phyloP scores from a whole-genome alignment of 2,329 filamentous ascomycete species.

The Talaromyces sp. region DNA sequence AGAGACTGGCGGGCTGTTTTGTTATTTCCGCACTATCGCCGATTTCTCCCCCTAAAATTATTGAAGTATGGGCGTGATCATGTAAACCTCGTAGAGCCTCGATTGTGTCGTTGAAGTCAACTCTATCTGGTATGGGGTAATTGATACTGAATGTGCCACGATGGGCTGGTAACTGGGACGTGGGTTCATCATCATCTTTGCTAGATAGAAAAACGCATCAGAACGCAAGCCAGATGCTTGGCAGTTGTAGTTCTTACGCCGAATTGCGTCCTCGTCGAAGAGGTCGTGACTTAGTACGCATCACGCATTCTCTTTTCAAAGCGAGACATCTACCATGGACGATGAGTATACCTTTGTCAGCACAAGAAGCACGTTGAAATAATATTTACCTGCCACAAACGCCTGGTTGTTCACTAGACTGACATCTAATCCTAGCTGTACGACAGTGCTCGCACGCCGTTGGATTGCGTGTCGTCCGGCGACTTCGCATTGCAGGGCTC shows the following conservation, averaged over 20 bases:
- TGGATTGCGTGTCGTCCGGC: background rate
- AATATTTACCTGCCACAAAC: constrained; percentile 12
- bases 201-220: background rate
- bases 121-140: background rate
- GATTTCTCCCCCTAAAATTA: background rate
- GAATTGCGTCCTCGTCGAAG: constrained; percentile 8
- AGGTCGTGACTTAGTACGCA: constrained; percentile 12
- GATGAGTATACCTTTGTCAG: constrained; percentile 2
- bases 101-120: background rate
- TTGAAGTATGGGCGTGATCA: constrained; percentile 7
- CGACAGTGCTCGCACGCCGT: constrained; percentile 15
- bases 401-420: constrained; percentile 6
- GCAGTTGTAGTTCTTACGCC: constrained; percentile 12
- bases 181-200: background rate
- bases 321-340: constrained; percentile 12
- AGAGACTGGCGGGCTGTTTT: background rate
- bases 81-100: constrained; percentile 8
- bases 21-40: background rate
- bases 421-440: constrained; percentile 10
- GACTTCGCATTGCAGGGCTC: background rate
- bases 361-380: background rate
- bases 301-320: constrained; percentile 14
- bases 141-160: background rate
- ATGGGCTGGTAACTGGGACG: background rate
- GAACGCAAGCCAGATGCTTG: background rate